Conservation (phyloP, 148 eudicot genomes). For the Amaranthus cruentus region DNA sequence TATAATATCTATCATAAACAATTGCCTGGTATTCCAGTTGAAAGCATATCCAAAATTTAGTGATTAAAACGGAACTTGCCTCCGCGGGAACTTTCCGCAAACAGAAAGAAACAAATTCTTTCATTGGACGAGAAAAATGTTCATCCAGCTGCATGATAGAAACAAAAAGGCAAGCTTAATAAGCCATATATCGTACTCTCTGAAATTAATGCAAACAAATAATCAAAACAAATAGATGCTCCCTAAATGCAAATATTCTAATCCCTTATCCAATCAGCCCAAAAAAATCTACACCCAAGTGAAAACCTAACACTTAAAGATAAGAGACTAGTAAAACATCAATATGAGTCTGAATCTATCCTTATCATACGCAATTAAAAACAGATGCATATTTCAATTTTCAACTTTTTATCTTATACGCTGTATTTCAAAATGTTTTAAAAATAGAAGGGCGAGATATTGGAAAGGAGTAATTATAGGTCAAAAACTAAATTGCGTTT, state of each 20-base stretch:
- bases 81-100: slow-evolving; percentile 79
- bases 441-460: neutral
- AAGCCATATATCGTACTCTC: slow-evolving; percentile 4
- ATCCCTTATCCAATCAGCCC: too few relatives aligned
- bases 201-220: neutral
- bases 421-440: neutral
- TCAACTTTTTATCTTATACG: neutral
- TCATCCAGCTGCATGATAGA: slow-evolving; percentile 75
- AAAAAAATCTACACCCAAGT: too few relatives aligned
- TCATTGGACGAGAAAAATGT: slow-evolving; percentile 90
- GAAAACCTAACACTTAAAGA: neutral
- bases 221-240: neutral
- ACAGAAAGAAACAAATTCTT: slow-evolving; percentile 85
- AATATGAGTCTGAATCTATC: neutral
- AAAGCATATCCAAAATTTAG: slow-evolving; percentile 8
- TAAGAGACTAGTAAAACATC: neutral
- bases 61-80: slow-evolving; percentile 37
- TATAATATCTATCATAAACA: neutral
- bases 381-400: too few relatives aligned
- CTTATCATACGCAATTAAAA: too few relatives aligned
- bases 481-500: neutral
- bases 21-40: neutral
- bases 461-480: neutral
- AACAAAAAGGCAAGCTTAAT: slow-evolving; percentile 18
- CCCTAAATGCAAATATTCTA: neutral